Evolutionary conservation across 2,329 filamentous ascomycete genomes (phyloP).

Genomic region (Dactylella cylindrospora): DNA sequence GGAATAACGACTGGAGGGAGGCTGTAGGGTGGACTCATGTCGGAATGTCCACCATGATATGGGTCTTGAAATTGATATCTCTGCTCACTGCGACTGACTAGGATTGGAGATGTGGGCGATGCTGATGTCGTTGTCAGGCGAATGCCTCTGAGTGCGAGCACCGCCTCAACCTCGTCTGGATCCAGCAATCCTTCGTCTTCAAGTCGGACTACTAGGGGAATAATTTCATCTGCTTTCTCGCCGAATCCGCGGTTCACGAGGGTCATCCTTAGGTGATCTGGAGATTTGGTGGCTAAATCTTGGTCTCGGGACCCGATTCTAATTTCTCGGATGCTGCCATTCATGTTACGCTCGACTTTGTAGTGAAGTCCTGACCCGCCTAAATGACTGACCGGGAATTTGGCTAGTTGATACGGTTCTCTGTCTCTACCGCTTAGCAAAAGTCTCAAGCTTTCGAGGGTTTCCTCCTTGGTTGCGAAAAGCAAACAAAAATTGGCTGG

Average conservation of each 20-base stretch:
- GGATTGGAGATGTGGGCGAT: conserved; percentile 36
- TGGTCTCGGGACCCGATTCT: conserved; percentile 34
- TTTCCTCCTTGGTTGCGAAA: conserved; percentile 41
- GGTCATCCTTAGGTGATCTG: conserved; percentile 16
- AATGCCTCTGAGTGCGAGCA: conserved; percentile 41
- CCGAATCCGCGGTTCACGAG: conserved; percentile 28
- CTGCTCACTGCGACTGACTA: conserved; percentile 40
- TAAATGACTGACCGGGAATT: conserved; percentile 34
- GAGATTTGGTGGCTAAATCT: conserved; percentile 25
- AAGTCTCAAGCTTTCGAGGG: conserved; percentile 38
- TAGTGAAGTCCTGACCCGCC: conserved; percentile 39
- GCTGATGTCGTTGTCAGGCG: conserved; percentile 36
- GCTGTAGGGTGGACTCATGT: conserved; percentile 34
- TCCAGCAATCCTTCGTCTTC: conserved; percentile 40
- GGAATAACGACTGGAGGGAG: conserved; percentile 35
- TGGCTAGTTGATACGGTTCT: conserved; percentile 35
- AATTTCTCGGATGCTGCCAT: conserved; percentile 42
- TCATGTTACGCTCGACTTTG: conserved; percentile 33
- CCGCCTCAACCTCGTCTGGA: conserved; percentile 37
- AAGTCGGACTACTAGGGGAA: conserved; percentile 24
- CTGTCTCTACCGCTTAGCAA: conserved; percentile 34
- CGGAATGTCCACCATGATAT: conserved; percentile 31
- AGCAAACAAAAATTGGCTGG: conserved; percentile 36
- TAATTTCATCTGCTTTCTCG: conserved; percentile 34
- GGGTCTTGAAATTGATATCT: conserved; percentile 39